These are phyloP conservation scores for Dothidotthia symphoricarpi DNA, from an alignment of 2,329 filamentous ascomycete genomes.

Conservation along the genomic window DNA sequence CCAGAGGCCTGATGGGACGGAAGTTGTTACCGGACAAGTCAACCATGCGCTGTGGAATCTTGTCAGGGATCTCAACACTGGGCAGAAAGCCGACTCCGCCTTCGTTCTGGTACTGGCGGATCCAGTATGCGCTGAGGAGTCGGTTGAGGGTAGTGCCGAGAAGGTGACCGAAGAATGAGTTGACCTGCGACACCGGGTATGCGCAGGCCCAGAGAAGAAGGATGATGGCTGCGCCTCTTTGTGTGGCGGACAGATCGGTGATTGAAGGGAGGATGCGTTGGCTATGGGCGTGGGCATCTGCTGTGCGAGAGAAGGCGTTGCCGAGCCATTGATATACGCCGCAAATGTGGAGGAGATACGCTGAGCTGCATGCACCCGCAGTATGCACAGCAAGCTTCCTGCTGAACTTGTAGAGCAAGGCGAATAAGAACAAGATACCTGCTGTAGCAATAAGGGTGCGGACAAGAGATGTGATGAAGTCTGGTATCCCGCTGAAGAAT, in stretches of 20 bases:
- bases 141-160: constrained; percentile 2
- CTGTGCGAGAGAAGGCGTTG: background rate
- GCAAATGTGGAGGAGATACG: constrained; percentile 16
- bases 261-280: constrained; percentile 1
- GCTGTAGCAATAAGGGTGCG: constrained; percentile 6
- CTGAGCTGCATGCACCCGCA: constrained; percentile 18
- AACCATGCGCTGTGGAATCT: background rate
- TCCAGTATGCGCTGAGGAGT: constrained; percentile 10
- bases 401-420: constrained; percentile 17
- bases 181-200: constrained; percentile 19
- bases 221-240: constrained; percentile 14
- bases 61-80: constrained; percentile 19
- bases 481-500: constrained; percentile 20
- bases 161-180: constrained; percentile 9
- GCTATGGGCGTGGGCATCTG: background rate
- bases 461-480: constrained; percentile 8
- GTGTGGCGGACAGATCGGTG: constrained; percentile 9
- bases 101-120: constrained; percentile 18
- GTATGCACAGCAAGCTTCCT: constrained; percentile 14
- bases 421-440: constrained; percentile 12
- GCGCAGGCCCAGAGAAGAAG: constrained; percentile 18
- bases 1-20: background rate
- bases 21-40: background rate
- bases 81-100: constrained; percentile 10
- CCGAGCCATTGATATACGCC: constrained; percentile 16